Evolutionary conservation across 225 moss, liverwort and hornwort species (phyloP).

Genomic region (Neckera pumila): DNA sequence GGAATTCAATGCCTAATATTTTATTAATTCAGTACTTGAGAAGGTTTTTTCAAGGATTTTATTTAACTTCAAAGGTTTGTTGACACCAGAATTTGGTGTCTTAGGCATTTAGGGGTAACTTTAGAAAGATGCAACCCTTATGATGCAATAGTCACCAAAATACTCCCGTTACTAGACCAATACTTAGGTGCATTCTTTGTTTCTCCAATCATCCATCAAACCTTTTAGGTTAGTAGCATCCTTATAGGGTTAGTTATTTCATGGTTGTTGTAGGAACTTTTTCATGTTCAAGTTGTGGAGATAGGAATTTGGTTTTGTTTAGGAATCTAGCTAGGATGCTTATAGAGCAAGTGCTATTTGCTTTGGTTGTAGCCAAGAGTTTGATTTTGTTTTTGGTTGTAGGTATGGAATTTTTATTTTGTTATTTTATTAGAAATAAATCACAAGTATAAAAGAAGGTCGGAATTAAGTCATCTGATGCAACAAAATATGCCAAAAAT

Average conservation of each 20-base stretch:
- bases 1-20: too few relatives aligned
- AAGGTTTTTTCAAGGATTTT: not conserved
- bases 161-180: not conserved
- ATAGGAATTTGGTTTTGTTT: not conserved
- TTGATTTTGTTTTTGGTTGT: not conserved
- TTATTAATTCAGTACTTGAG: too few relatives aligned
- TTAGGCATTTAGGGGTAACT: rapidly evolving
- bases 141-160: rapidly evolving
- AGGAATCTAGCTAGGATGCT: not conserved
- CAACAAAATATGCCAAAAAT: not conserved
- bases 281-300: not conserved
- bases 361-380: not conserved
- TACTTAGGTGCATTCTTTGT: not conserved
- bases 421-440: not conserved
- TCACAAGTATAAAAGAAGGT: not conserved
- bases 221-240: not conserved
- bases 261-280: not conserved
- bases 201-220: not conserved
- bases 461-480: rapidly evolving
- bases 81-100: not conserved
- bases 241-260: not conserved
- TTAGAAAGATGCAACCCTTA: rapidly evolving
- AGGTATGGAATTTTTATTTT: not conserved
- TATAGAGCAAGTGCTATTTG: not conserved
- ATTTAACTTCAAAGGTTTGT: not conserved